Percentiles rank a stretch among this genome's conserved stretches.
phyloP scores from a whole-genome alignment of 179 eudicot genomes.

The Beta macrorhiza region DNA sequence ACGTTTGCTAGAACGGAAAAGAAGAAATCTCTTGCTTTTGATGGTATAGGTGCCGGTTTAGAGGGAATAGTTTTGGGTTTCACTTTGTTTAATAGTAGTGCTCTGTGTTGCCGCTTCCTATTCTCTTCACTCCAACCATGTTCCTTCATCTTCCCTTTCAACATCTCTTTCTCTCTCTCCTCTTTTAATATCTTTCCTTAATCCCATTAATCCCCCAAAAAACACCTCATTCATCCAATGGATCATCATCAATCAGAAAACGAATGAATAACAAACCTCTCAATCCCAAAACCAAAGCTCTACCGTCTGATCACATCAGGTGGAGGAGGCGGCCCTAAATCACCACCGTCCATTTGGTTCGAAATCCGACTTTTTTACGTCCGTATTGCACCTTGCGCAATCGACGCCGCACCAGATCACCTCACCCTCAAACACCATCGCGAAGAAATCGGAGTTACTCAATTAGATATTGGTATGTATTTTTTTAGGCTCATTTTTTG shows the following conservation, averaged over 20 bases:
- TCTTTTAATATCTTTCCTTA: neutral
- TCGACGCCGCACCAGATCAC: conserved; percentile 44
- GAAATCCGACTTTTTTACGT: conserved; percentile 76
- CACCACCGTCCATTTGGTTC: conserved; percentile 46
- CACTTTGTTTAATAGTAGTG: too few species aligned
- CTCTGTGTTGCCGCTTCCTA: too few species aligned
- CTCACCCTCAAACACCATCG: conserved; percentile 61
- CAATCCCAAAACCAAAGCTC: conserved; percentile 15
- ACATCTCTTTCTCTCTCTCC: neutral
- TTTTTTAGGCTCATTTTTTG: too few species aligned
- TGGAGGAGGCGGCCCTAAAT: neutral
- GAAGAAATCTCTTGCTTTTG: too few species aligned
- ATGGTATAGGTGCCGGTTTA: too few species aligned
- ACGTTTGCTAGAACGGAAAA: too few species aligned
- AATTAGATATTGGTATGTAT: too few species aligned
- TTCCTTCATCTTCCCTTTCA: neutral
- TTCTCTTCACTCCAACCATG: conserved; percentile 8
- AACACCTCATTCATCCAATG: neutral
- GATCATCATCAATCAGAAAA: neutral
- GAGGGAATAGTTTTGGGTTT: too few species aligned
- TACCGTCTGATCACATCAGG: conserved; percentile 21
- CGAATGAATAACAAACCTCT: neutral
- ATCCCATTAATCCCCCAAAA: neutral
- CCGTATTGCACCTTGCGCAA: conserved; percentile 56
- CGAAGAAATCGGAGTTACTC: conserved; percentile 50